Conservation (phyloP, 2,329 filamentous ascomycete genomes). For the Cercospora sp. region DNA sequence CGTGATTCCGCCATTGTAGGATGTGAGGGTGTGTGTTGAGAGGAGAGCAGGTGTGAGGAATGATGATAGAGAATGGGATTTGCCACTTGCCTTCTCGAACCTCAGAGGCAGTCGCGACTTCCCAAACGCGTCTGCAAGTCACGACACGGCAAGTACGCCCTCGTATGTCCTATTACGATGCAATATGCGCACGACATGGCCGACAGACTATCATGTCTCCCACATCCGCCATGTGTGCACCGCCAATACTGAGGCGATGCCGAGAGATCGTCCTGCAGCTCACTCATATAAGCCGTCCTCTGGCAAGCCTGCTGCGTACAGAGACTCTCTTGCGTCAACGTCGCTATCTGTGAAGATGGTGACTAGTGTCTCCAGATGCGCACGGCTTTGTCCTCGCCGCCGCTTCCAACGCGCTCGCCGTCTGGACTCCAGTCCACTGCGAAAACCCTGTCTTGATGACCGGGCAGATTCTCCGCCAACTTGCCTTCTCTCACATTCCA, state of each 20-base stretch:
- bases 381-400: slow-evolving; percentile 83
- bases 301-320: not conserved
- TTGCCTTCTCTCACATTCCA: slow-evolving; percentile 90
- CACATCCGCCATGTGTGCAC: not conserved
- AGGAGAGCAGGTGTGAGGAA: not conserved
- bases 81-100: not conserved
- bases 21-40: not conserved
- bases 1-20: slow-evolving; percentile 1
- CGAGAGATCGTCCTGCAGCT: not conserved
- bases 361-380: slow-evolving; percentile 63
- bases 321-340: not conserved
- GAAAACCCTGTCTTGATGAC: slow-evolving; percentile 90
- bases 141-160: not conserved
- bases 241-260: not conserved
- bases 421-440: slow-evolving; percentile 94
- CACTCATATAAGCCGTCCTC: no score
- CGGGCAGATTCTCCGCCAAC: slow-evolving; percentile 77
- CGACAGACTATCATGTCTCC: not conserved
- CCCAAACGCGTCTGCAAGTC: not conserved
- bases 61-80: not conserved
- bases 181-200: not conserved
- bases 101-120: not conserved
- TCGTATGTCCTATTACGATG: not conserved
- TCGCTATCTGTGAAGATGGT: no score
- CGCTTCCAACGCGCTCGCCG: slow-evolving; percentile 83